These are phyloP conservation scores for Schizonepeta tenuifolia DNA, from an alignment of 257 asterid genomes.

Conservation along the genomic window DNA sequence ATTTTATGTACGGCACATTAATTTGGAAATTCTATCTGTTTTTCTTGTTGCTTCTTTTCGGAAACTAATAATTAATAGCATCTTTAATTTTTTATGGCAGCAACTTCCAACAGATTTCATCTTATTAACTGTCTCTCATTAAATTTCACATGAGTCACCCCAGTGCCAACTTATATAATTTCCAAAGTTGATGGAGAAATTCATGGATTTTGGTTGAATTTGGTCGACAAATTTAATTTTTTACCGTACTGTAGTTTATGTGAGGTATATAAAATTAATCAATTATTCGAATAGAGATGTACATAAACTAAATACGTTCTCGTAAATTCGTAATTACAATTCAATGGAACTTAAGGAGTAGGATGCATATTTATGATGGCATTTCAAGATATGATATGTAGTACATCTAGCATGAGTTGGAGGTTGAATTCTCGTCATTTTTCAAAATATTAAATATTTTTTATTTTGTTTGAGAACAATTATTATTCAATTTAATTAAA, in stretches of 20 bases:
- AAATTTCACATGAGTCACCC: neutral
- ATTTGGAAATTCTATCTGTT: neutral
- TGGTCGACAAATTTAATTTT: neutral
- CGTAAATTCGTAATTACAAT: too few species aligned
- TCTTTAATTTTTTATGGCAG: neutral
- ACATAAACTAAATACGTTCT: too few species aligned
- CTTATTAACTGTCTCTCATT: neutral
- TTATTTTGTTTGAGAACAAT: too few species aligned
- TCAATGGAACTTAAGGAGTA: too few species aligned
- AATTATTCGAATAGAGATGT: too few species aligned
- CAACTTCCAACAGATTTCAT: slow-evolving; percentile 1
- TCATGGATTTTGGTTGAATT: neutral
- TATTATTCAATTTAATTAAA: too few species aligned
- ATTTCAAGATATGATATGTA: too few species aligned
- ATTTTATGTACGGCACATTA: neutral
- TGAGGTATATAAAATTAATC: neutral
- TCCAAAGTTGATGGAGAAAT: neutral
- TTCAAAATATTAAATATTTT: neutral
- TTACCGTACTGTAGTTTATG: neutral
- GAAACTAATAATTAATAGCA: neutral
- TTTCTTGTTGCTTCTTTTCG: neutral
- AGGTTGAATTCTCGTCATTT: neutral
- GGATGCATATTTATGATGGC: too few species aligned
- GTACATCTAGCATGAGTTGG: too few species aligned
- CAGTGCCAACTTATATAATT: neutral